Conservation (phyloP, 257 asterid species). For the Lycium ferocissimum region DNA sequence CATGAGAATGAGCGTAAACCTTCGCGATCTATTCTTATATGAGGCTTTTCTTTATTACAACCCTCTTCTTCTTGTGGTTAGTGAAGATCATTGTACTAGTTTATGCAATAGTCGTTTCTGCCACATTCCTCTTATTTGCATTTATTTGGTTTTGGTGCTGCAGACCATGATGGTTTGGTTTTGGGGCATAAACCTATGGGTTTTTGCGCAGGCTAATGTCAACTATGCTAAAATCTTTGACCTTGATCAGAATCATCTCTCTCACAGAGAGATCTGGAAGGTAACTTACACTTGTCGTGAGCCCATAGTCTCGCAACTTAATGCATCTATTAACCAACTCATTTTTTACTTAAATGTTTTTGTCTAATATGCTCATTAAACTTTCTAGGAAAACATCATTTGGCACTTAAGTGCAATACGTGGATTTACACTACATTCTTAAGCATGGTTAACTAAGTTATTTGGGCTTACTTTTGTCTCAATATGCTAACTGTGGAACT, state of each 20-base stretch:
- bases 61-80: conserved; percentile 96
- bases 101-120: conserved; percentile 17
- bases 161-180: conserved; percentile 99
- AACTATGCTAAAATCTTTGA: conserved; percentile 89
- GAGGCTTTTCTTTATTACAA: conserved; percentile 99
- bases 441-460: conserved; percentile 22
- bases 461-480: conserved; percentile 21
- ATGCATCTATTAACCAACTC: conserved; percentile 15
- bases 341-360: conserved; percentile 3
- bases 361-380: neutral
- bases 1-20: conserved; percentile 96
- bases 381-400: neutral
- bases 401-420: neutral
- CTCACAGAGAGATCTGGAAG: conserved; percentile 97
- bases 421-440: conserved; percentile 5
- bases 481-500: neutral
- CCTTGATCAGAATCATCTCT: conserved; percentile 91
- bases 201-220: conserved; percentile 75
- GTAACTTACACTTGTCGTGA: conserved; percentile 41
- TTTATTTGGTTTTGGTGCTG: conserved; percentile 39
- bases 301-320: neutral
- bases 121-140: conserved; percentile 31
- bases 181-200: conserved; percentile 97
- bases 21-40: conserved; percentile 85
- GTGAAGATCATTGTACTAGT: conserved; percentile 45